Percentiles rank a stretch among this genome's conserved stretches.
These are phyloP conservation scores for Colletotrichum lentis DNA, from an alignment of 2,329 filamentous ascomycete species.

Conservation along the genomic window DNA sequence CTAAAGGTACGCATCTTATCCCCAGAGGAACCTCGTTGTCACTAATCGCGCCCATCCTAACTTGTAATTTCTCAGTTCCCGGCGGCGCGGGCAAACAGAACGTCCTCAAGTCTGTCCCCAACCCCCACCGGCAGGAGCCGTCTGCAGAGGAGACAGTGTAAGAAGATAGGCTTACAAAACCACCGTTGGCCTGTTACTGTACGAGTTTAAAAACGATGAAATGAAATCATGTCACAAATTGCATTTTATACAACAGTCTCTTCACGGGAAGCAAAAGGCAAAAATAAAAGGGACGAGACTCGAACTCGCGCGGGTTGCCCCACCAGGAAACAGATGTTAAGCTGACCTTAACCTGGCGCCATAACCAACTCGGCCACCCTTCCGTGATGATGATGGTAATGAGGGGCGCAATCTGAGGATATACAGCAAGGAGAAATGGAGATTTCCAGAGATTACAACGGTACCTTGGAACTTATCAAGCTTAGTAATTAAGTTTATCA, in stretches of 20 bases:
- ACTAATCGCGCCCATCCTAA: background rate
- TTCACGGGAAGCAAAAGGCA: fast-evolving
- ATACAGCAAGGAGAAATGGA: background rate
- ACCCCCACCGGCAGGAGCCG: constrained; percentile 2
- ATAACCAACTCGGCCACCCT: constrained; percentile 26
- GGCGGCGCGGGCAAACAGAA: constrained; percentile 26
- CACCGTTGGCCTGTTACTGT: no score
- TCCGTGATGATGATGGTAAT: background rate
- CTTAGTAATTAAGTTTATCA: no score
- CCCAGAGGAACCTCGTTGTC: fast-evolving
- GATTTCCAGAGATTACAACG: background rate
- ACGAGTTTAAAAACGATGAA: no score
- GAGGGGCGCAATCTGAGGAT: fast-evolving
- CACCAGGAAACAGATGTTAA: constrained; percentile 25
- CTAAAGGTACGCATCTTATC: background rate
- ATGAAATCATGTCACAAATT: no score
- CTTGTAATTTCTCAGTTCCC: background rate
- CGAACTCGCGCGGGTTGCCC: constrained; percentile 25
- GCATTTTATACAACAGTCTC: no score
- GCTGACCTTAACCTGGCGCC: constrained; percentile 25
- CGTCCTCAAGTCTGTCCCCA: constrained; percentile 15
- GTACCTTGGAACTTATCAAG: no score
- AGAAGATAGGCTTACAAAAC: no score
- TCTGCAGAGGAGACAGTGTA: background rate
- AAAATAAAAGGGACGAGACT: constrained; percentile 23